phyloP scores from a whole-genome alignment of 2,329 filamentous ascomycete genomes.

The Monosporascus sp. region DNA sequence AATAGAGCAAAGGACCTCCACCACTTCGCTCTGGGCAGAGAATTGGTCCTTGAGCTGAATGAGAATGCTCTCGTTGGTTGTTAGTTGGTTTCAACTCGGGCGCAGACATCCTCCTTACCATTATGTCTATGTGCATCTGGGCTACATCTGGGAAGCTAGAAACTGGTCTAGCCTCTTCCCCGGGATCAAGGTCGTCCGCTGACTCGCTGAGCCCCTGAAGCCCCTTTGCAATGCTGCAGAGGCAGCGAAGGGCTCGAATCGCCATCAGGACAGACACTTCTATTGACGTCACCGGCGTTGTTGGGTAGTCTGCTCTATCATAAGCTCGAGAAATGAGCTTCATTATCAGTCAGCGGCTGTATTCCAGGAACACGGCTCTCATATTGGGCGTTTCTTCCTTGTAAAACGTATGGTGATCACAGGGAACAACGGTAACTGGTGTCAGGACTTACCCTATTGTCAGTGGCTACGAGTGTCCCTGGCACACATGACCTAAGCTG shows the following conservation, averaged over 20 bases:
- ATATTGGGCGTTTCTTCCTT: too few species aligned
- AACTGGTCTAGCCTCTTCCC: slow-evolving; percentile 20
- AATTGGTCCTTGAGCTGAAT: slow-evolving; percentile 45
- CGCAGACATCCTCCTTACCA: slow-evolving; percentile 37
- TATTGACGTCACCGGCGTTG: slow-evolving; percentile 17
- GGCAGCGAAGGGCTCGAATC: slow-evolving; percentile 57
- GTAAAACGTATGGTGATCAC: too few species aligned
- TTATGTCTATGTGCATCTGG: slow-evolving; percentile 40
- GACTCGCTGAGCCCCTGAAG: slow-evolving; percentile 63
- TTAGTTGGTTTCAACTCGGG: slow-evolving; percentile 41
- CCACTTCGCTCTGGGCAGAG: slow-evolving; percentile 57
- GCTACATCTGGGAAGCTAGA: slow-evolving; percentile 11
- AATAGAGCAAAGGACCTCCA: slow-evolving; percentile 66
- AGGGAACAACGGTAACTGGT: too few species aligned
- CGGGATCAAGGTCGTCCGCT: slow-evolving; percentile 60
- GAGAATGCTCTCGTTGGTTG: slow-evolving; percentile 14
- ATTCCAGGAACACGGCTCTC: slow-evolving; percentile 1
- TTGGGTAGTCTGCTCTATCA: slow-evolving; percentile 19
- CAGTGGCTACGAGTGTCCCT: slow-evolving; percentile 13
- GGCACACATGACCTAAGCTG: slow-evolving; percentile 27
- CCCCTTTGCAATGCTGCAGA: slow-evolving; percentile 66
- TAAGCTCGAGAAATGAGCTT: slow-evolving; percentile 23
- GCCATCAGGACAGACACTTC: slow-evolving; percentile 45
- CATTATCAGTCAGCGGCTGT: slow-evolving; percentile 15
- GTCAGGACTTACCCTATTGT: slow-evolving; percentile 20